phyloP scores from a whole-genome alignment of 805 yeast genomes.

The Scheffersomyces amazonensis region DNA sequence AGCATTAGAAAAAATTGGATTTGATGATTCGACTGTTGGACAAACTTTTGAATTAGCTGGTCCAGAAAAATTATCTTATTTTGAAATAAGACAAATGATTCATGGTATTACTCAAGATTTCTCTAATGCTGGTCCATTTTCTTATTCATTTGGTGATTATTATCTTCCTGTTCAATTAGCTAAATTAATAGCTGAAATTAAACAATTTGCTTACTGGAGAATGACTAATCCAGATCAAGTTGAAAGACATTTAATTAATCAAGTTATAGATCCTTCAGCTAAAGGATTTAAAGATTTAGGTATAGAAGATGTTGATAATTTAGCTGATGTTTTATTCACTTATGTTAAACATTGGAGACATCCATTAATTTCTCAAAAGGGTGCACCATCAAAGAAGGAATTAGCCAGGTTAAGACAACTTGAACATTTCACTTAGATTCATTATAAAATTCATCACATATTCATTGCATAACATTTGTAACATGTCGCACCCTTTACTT shows the following conservation, averaged over 20 bases:
- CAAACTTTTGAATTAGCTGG: slow-evolving; percentile 74
- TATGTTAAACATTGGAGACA: slow-evolving; percentile 50
- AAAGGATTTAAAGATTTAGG: slow-evolving; percentile 70
- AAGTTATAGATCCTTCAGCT: slow-evolving; percentile 57
- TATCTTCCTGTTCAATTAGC: slow-evolving; percentile 43
- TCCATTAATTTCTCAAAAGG: slow-evolving; percentile 46
- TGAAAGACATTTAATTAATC: slow-evolving; percentile 70
- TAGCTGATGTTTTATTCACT: slow-evolving; percentile 43
- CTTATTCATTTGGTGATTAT: slow-evolving; percentile 42
- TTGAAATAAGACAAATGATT: slow-evolving; percentile 68
- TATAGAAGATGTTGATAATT: slow-evolving; percentile 42
- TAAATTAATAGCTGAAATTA: slow-evolving; percentile 42
- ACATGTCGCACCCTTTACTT: no score
- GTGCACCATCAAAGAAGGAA: slow-evolving; percentile 40
- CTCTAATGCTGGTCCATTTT: slow-evolving; percentile 43
- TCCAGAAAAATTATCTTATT: slow-evolving; percentile 57
- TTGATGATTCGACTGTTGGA: slow-evolving; percentile 77
- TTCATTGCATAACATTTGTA: no score
- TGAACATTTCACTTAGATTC: slow-evolving; percentile 43
- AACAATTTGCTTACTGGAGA: slow-evolving; percentile 43
- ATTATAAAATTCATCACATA: no score
- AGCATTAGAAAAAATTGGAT: slow-evolving; percentile 76
- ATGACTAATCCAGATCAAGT: slow-evolving; percentile 68
- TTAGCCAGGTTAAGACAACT: slow-evolving; percentile 41
- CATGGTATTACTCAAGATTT: slow-evolving; percentile 56